These are phyloP conservation scores for Tephrocybe sp. DNA, from an alignment of 768 basidiomycete genomes.

Conservation along the genomic window DNA sequence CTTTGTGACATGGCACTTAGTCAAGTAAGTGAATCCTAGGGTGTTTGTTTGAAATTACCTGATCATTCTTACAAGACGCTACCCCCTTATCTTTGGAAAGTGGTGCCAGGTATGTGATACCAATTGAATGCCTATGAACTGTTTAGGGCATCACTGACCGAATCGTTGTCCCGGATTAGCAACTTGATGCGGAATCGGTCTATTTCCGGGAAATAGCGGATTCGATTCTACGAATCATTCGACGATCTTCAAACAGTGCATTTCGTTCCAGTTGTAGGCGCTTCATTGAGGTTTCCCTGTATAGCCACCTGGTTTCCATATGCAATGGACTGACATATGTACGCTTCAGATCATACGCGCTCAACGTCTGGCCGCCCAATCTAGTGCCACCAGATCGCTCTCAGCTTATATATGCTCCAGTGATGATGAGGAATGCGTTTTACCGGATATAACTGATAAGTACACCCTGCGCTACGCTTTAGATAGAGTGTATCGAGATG, in stretches of 20 bases:
- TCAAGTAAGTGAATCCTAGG: constrained; percentile 42
- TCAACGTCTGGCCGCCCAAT: constrained; percentile 26
- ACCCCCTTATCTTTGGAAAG: constrained; percentile 75
- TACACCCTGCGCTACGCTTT: constrained; percentile 39
- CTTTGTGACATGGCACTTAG: constrained; percentile 58
- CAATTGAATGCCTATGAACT: constrained; percentile 2
- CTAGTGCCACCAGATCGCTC: constrained; percentile 27
- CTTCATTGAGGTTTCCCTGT: constrained; percentile 44
- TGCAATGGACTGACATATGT: too few relatives aligned
- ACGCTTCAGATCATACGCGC: constrained; percentile 28
- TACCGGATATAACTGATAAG: constrained; percentile 29
- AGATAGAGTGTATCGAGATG: constrained; percentile 42
- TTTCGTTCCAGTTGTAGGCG: constrained; percentile 47
- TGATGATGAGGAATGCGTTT: constrained; percentile 7
- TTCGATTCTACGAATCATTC: constrained; percentile 51
- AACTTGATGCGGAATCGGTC: constrained; percentile 52
- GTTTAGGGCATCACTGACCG: not conserved
- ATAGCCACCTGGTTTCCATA: too few relatives aligned
- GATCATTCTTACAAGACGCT: constrained; percentile 46
- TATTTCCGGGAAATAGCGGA: constrained; percentile 49
- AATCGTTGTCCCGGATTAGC: constrained; percentile 33
- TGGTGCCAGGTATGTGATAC: constrained; percentile 53
- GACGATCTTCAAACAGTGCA: constrained; percentile 46
- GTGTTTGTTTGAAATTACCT: not conserved
- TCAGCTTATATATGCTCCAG: constrained; percentile 22